Evolutionary conservation across 495 filamentous ascomycete genomes (phyloP), one percentile per base, ranked within the genome.

Genomic region (Aspergillus cristatus): DNA sequence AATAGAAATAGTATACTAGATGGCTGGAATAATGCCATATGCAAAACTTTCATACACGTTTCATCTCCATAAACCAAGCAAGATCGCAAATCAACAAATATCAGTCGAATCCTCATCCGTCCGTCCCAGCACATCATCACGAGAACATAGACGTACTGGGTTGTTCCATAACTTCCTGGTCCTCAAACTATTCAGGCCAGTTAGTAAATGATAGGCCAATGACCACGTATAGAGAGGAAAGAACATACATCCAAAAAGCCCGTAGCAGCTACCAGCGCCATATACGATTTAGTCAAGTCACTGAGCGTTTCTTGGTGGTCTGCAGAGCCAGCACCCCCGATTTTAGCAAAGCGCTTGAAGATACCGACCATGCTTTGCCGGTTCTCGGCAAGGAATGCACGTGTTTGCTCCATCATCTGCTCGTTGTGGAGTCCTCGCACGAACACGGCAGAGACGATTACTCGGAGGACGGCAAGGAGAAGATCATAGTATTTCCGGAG

Each of bases 291-390:
- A 41, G 76, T 74, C 34, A 83, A 51, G 26, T 75, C 68, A 8
- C 54, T 56, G 28, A 82, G 51, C 12, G 58, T 49, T 14, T 53
- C 45, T 4, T 62, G 58, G 29, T 64, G 58, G 16, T 67, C 62
- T 28, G 59, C 46, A 41, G 53, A 45, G 10, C 54, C 48, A 15
- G 54, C 49, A 12, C 70, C 70, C 2, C 86, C 86, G 41, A 95
- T 84, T 28, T 79, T 82, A 1, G 84, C 86, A 53, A 81, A 82
- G 32, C 86, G 72, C 61, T 99, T 99, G 52, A 97, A 85, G n/a
- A 93, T 77, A 14, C 86, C 81, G 43, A 93, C 76, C 42, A 94
- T 81, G 43, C 83, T 70, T 41, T 75, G 71, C 38, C 91, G 66
- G 54, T 94, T 88, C 44, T 90, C 82, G 14, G 67, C 60, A 36